phyloP scores from a whole-genome alignment of 2,329 filamentous ascomycete species.

The Trichophyton simii region DNA sequence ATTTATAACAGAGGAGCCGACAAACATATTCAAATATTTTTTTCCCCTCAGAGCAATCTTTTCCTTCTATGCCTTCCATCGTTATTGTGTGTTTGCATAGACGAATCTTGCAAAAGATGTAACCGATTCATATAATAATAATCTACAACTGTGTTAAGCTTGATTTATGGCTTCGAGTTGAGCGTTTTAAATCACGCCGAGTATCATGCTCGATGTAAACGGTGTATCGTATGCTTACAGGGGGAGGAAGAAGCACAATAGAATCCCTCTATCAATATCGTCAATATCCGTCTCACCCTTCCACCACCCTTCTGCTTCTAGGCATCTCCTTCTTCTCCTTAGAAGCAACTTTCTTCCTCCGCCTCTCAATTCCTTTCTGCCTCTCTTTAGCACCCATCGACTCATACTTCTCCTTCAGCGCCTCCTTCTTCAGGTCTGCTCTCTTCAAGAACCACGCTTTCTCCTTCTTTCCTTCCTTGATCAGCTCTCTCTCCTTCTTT shows the following conservation, averaged over 20 bases:
- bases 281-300: constrained; percentile 1
- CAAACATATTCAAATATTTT: neutral
- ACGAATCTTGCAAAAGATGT: neutral
- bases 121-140: neutral
- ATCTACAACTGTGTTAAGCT: neutral
- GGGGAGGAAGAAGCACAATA: too few relatives aligned
- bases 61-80: neutral
- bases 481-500: constrained; percentile 67
- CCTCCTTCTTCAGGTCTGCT: constrained; percentile 77
- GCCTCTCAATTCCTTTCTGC: constrained; percentile 71
- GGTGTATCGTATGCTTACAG: neutral
- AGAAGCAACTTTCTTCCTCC: constrained; percentile 74
- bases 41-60: neutral
- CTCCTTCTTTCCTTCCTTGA: constrained; percentile 67
- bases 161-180: neutral
- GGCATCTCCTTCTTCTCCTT: constrained; percentile 75
- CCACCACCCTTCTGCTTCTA: constrained; percentile 35
- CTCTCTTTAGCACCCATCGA: constrained; percentile 76
- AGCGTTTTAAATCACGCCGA: neutral
- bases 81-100: neutral
- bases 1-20: neutral
- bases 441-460: constrained; percentile 87
- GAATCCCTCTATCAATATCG: too few relatives aligned
- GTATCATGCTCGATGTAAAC: neutral
- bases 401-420: constrained; percentile 66